Conservation (phyloP, 805 yeast genomes). For the Candida caryicola region DNA sequence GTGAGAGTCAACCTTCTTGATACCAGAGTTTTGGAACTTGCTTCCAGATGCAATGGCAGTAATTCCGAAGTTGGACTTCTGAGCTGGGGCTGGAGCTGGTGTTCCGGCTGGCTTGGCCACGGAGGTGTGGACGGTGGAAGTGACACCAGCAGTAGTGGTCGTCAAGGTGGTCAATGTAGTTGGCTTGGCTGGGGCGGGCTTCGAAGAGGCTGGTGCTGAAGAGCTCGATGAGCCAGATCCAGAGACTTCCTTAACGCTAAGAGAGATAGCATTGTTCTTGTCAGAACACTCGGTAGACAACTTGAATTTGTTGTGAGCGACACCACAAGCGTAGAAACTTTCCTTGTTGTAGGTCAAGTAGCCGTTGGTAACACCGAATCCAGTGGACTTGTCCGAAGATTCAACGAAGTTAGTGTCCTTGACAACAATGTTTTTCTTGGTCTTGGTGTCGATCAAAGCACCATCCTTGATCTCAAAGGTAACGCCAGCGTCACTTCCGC, state of each 20-base stretch:
- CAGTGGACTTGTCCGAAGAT: conserved; percentile 6
- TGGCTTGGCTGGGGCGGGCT: conserved; percentile 5
- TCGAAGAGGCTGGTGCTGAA: too few species aligned
- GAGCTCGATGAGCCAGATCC: neutral
- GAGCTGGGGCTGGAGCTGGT: conserved; percentile 5
- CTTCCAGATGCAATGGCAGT: conserved; percentile 24
- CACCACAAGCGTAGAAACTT: conserved; percentile 12
- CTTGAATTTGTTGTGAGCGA: conserved; percentile 3
- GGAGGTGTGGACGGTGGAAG: too few species aligned
- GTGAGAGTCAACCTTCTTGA: conserved; percentile 29
- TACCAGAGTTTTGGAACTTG: conserved; percentile 22
- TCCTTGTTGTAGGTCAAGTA: conserved; percentile 11
- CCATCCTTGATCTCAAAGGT: conserved; percentile 24
- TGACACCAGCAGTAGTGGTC: too few species aligned
- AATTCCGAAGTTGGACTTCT: conserved; percentile 14
- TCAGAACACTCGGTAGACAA: conserved; percentile 8
- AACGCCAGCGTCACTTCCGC: too few species aligned
- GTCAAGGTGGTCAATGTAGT: too few species aligned
- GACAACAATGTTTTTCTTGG: conserved; percentile 17
- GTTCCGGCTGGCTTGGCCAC: conserved; percentile 3
- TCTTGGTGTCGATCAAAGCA: conserved; percentile 17
- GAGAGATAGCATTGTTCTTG: neutral
- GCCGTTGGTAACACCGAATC: conserved; percentile 11
- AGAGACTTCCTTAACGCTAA: neutral
- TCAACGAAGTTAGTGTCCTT: conserved; percentile 6